These are phyloP conservation scores for Zasmidium citrigriseum DNA, from an alignment of 2,329 filamentous ascomycete genomes.

Conservation along the genomic window DNA sequence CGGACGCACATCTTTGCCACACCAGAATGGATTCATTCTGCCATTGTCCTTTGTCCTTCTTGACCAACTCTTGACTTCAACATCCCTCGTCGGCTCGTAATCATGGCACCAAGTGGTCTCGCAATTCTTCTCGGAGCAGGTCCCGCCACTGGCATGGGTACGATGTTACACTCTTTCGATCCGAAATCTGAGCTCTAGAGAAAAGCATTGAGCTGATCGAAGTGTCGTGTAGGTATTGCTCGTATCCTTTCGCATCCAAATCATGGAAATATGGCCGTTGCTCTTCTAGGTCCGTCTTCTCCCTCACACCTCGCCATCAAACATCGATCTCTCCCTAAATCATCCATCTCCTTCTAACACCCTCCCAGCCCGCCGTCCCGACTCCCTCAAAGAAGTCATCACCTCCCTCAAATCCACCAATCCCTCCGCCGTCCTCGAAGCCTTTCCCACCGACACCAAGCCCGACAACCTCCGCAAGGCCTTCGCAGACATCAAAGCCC, in stretches of 20 bases:
- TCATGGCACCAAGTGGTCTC: slow-evolving; percentile 51
- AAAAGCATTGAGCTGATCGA: background rate
- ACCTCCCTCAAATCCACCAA: slow-evolving; percentile 44
- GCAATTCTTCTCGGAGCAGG: slow-evolving; percentile 56
- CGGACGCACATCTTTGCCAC: background rate
- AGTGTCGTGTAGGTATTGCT: slow-evolving; percentile 48
- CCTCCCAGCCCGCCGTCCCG: slow-evolving; percentile 52
- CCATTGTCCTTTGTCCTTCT: no score
- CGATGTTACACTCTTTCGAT: background rate
- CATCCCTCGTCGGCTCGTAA: background rate
- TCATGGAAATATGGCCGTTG: slow-evolving; percentile 58
- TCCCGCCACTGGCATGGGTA: slow-evolving; percentile 40
- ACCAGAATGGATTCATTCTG: background rate
- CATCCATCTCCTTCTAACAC: slow-evolving; percentile 22
- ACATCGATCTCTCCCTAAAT: no score
- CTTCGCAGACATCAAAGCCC: slow-evolving; percentile 52
- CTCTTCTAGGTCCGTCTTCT: background rate
- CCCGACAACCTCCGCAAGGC: slow-evolving; percentile 49
- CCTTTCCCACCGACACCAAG: slow-evolving; percentile 55
- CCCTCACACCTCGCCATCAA: background rate
- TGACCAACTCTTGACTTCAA: background rate
- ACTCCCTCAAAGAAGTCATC: slow-evolving; percentile 46
- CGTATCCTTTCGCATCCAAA: slow-evolving; percentile 53
- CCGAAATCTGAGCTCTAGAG: no score
- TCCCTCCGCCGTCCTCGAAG: slow-evolving; percentile 50